Evolutionary conservation across 306 rosid genomes (phyloP), one percentile per base, ranked within the genome.

Genomic region (Senna siamea): DNA sequence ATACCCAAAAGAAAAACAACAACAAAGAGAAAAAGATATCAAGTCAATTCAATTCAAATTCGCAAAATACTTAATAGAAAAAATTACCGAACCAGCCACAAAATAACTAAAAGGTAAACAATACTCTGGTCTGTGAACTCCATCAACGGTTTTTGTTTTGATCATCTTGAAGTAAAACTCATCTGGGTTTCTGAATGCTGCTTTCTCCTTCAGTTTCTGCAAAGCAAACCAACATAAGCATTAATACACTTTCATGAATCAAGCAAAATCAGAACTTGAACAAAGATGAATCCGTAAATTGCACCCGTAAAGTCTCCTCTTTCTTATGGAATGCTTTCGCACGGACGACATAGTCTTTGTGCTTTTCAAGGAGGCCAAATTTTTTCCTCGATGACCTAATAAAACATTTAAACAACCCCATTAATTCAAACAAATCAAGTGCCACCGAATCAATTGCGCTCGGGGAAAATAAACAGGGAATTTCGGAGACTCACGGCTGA

Each of bases 81-180:
- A 40, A 55, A 66, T n/a, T n/a, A n/a, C n/a, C n/a, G 40, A 75
- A 30, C 17, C 15, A 37, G n/a, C 51, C 13, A 73, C 13, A 66
- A 14, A 72, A 76, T 9, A 40, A 54, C 2, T 9, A 34, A 11
- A 73, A 71, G 20, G 47, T 28, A 15, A 67, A 17, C 19, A 58
- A 65, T 40, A 90, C 97, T 80, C 71, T 59, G 56, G 55, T 81
- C 47, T 88, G 80, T 93, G 98, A 60, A 88, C 89, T 81, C 97
- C 97, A 74, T 57, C 78, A 61, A 80, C 90, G 9, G 70, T 81
- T 80, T 66, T 91, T 15, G 92, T 6, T 44, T 62, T 85, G 60
- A 83, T 66, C 96, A 91, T 93, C 85, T 83, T 89, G 74, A 91
- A 93, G 86, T 88, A 79, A 77, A 91, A 93, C 57, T 93, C 98